Conservation (phyloP, 1,139 yeast genomes). For the Geotrichum europaeum region DNA sequence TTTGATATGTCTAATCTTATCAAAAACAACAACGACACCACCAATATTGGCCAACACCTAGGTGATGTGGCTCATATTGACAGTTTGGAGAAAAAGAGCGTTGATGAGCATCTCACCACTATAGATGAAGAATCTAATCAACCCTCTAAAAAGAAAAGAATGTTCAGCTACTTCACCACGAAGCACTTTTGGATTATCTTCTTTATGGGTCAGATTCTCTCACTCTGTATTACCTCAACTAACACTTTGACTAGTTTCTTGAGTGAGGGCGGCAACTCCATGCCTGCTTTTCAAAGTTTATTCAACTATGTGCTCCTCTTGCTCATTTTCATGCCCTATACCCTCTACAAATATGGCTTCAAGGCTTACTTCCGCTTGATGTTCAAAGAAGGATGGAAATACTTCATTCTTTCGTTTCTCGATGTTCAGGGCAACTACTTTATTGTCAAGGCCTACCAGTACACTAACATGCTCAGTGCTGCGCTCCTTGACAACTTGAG, state of each 20-base stretch:
- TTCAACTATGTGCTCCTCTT: conserved; percentile 38
- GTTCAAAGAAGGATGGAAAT: conserved; percentile 40
- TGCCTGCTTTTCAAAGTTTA: conserved; percentile 42
- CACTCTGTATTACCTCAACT: conserved; percentile 39
- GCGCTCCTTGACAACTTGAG: conserved; percentile 42
- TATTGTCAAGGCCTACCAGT: conserved; percentile 41
- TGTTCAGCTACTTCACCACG: conserved; percentile 34
- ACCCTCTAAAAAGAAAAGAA: not conserved
- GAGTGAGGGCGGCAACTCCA: conserved; percentile 35
- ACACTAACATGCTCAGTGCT: conserved; percentile 41
- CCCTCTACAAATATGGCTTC: conserved; percentile 37
- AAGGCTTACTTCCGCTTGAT: conserved; percentile 32
- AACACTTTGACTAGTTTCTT: conserved; percentile 40
- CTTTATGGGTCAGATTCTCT: conserved; percentile 39
- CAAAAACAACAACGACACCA: not conserved
- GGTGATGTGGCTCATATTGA: not conserved
- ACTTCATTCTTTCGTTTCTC: conserved; percentile 26
- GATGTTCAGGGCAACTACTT: conserved; percentile 44
- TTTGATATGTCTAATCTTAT: not conserved
- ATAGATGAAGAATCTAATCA: not conserved
- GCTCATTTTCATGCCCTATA: conserved; percentile 38
- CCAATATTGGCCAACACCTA: not conserved
- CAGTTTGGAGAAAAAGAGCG: not conserved
- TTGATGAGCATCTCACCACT: not conserved
- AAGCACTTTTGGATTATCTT: conserved; percentile 39